Conservation (phyloP, 1,284 basidiomycete genomes). For the Sporisorium reilianum region DNA sequence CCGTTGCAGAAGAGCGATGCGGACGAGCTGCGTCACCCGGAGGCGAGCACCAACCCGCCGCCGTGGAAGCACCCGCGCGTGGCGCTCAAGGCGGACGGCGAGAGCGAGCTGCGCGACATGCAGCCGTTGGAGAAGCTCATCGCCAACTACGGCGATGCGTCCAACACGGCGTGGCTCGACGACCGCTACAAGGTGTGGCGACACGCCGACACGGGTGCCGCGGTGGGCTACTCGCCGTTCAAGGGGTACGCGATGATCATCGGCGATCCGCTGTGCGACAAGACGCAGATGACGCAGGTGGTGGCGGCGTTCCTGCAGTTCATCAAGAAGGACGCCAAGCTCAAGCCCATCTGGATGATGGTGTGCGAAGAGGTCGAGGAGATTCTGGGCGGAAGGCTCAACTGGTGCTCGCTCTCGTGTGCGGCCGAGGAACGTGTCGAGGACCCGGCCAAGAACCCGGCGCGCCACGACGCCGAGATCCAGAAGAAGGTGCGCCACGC, state of each 20-base stretch:
- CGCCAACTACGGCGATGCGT: constrained; percentile 74
- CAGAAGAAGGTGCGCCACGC: constrained; percentile 73
- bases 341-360: constrained; percentile 75
- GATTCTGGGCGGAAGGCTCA: constrained; percentile 72
- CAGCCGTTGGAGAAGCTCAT: constrained; percentile 71
- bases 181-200: constrained; percentile 75
- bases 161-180: constrained; percentile 75
- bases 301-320: constrained; percentile 71
- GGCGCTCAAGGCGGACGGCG: constrained; percentile 30
- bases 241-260: constrained; percentile 72
- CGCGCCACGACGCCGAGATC: constrained; percentile 72
- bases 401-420: constrained; percentile 74
- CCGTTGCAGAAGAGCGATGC: constrained; percentile 42
- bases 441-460: constrained; percentile 71
- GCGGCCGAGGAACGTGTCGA: constrained; percentile 74
- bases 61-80: constrained; percentile 52
- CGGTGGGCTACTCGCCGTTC: constrained; percentile 72
- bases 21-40: constrained; percentile 59
- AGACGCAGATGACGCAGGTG: constrained; percentile 71
- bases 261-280: constrained; percentile 74
- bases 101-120: constrained; percentile 54
- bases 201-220: constrained; percentile 72
- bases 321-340: constrained; percentile 69
- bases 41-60: constrained; percentile 62
- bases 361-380: constrained; percentile 72